A percentile compares a stretch with the other conserved stretches of the same genome.
These are phyloP conservation scores for Straminergon stramineum DNA, from an alignment of 225 moss, liverwort and hornwort genomes.

Conservation along the genomic window DNA sequence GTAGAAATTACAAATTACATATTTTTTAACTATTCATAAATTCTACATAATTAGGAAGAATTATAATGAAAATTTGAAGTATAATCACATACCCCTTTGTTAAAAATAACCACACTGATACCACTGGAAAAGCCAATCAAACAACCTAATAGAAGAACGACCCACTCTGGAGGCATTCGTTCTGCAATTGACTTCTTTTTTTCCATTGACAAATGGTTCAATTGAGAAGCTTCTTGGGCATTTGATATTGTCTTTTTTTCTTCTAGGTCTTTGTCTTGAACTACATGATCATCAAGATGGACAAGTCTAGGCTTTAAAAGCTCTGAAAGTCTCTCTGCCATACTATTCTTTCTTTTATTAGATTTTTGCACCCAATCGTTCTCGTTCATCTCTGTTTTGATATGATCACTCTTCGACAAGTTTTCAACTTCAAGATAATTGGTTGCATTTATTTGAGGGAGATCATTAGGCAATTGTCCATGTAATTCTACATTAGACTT, in stretches of 20 bases:
- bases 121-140: constrained; percentile 80
- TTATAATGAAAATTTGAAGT: neutral
- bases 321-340: constrained; percentile 26
- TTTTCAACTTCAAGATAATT: neutral
- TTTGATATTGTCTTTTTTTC: neutral
- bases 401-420: neutral
- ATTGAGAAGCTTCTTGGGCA: neutral
- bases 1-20: neutral
- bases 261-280: neutral
- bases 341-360: constrained; percentile 21
- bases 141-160: constrained; percentile 83
- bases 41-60: neutral
- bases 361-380: neutral
- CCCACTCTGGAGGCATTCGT: constrained; percentile 88
- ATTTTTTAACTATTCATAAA: neutral
- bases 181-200: constrained; percentile 58
- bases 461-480: neutral
- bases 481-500: neutral
- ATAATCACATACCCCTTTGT: constrained; percentile 63
- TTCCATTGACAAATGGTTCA: neutral
- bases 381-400: neutral
- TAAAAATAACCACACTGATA: constrained; percentile 81
- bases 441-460: neutral
- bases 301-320: constrained; percentile 6
- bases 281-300: neutral